These are phyloP conservation scores for Chlorella sp. DNA, from an alignment of 139 green algal genomes.

Conservation along the genomic window DNA sequence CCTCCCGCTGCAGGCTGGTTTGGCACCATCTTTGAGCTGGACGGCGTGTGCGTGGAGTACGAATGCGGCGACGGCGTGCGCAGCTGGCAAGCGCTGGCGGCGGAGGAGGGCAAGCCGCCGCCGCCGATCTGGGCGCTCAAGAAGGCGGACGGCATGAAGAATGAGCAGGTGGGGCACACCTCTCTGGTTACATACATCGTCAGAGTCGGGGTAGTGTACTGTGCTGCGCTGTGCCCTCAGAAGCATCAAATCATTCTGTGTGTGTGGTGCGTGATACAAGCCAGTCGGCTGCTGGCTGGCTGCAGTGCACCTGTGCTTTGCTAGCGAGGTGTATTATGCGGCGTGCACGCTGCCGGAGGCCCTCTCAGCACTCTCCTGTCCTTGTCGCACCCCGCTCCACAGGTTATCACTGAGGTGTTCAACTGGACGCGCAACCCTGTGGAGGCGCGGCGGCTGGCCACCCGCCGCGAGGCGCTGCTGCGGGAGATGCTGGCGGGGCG, in stretches of 20 bases:
- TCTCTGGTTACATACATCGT: too few relatives aligned
- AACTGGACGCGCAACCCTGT: slow-evolving; percentile 90
- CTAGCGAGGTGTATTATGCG: too few relatives aligned
- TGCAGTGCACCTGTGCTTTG: too few relatives aligned
- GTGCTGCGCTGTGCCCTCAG: too few relatives aligned
- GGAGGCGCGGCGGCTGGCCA: slow-evolving; percentile 72
- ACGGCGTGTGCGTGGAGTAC: slow-evolving; percentile 77
- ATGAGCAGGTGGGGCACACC: slow-evolving; percentile 88
- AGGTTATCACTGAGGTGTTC: slow-evolving; percentile 89
- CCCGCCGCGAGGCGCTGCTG: slow-evolving; percentile 84
- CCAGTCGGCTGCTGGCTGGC: too few relatives aligned
- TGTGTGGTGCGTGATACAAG: too few relatives aligned
- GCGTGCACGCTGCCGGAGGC: too few relatives aligned
- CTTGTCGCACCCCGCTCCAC: not conserved
- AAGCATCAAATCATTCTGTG: too few relatives aligned
- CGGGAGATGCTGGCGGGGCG: slow-evolving; percentile 57
- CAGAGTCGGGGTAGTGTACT: too few relatives aligned
- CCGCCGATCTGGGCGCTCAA: slow-evolving; percentile 79
- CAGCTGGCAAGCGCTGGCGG: slow-evolving; percentile 84
- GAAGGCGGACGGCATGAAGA: slow-evolving; percentile 85
- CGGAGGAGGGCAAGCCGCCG: slow-evolving; percentile 81
- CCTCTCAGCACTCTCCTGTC: not conserved
- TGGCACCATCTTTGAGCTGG: slow-evolving; percentile 89
- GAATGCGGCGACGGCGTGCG: slow-evolving; percentile 56
- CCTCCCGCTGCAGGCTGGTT: slow-evolving; percentile 76